A percentile compares a stretch with the other conserved stretches of the same genome.
These are phyloP conservation scores for Viola pubescens DNA, from an alignment of 441 rosid genomes.

Conservation along the genomic window DNA sequence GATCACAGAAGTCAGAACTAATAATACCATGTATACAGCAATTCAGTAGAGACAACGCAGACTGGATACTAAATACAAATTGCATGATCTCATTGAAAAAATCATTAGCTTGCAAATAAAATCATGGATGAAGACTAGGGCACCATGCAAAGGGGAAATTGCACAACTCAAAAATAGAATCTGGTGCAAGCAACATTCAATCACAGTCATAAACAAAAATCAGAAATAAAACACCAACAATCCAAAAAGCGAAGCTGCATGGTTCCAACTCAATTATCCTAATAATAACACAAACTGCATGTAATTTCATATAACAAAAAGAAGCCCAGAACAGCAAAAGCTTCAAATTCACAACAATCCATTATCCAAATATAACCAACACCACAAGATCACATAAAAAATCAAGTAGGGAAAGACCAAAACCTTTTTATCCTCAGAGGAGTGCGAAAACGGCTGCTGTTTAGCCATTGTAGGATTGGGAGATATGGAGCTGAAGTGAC, in stretches of 20 bases:
- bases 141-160: neutral
- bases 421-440: conserved; percentile 86
- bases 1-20: too few relatives aligned
- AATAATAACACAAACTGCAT: too few relatives aligned
- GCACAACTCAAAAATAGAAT: neutral
- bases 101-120: neutral
- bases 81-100: neutral
- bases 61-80: too few relatives aligned
- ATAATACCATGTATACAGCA: too few relatives aligned
- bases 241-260: neutral
- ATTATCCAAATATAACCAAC: neutral
- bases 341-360: neutral
- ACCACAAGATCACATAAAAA: neutral
- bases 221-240: neutral
- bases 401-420: neutral
- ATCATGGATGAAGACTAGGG: neutral
- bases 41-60: too few relatives aligned
- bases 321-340: neutral
- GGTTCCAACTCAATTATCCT: neutral
- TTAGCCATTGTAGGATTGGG: conserved; percentile 66
- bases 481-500: conserved; percentile 70
- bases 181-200: neutral
- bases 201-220: neutral
- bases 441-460: conserved; percentile 57
- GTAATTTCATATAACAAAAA: neutral